Evolutionary conservation across 345 rosid genomes (phyloP).

Genomic region (Anastatica hierochuntica): DNA sequence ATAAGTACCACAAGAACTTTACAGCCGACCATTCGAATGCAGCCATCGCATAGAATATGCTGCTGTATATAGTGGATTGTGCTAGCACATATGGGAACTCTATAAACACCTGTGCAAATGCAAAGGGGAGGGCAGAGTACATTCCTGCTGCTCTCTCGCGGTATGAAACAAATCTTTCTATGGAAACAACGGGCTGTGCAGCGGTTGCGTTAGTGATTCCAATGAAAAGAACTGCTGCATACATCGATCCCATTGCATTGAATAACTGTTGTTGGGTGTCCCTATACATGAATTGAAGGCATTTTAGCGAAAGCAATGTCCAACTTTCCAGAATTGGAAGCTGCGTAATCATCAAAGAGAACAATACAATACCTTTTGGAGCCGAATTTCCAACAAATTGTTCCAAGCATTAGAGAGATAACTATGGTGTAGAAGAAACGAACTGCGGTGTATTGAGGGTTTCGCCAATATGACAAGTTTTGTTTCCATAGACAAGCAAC

Average conservation of each 20-base stretch:
- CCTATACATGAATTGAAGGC: conserved; percentile 26
- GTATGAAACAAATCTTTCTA: conserved; percentile 89
- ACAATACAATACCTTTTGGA: conserved; percentile 44
- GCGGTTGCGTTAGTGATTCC: conserved; percentile 88
- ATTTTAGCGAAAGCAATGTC: not conserved
- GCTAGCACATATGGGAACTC: conserved; percentile 90
- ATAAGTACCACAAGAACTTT: conserved; percentile 84
- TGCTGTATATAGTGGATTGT: conserved; percentile 61
- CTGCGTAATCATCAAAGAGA: not conserved
- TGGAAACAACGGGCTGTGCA: conserved; percentile 93
- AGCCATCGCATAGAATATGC: conserved; percentile 89
- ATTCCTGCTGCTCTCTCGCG: conserved; percentile 95
- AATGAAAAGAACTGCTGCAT: conserved; percentile 77
- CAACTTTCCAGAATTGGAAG: not conserved
- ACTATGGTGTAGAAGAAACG: conserved; percentile 90
- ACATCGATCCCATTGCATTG: conserved; percentile 97
- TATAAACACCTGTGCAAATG: conserved; percentile 90
- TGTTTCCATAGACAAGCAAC: conserved; percentile 96
- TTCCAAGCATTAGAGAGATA: conserved; percentile 90
- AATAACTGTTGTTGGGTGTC: conserved; percentile 71
- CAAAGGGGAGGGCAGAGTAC: conserved; percentile 89
- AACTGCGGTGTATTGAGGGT: conserved; percentile 95
- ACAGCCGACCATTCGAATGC: conserved; percentile 68
- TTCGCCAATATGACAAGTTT: conserved; percentile 90
- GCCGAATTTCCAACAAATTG: conserved; percentile 96